Base-by-base conservation (phyloP, 192 early-diverging fungal genomes). In the Rhizoclosmatium globosum region DNA sequence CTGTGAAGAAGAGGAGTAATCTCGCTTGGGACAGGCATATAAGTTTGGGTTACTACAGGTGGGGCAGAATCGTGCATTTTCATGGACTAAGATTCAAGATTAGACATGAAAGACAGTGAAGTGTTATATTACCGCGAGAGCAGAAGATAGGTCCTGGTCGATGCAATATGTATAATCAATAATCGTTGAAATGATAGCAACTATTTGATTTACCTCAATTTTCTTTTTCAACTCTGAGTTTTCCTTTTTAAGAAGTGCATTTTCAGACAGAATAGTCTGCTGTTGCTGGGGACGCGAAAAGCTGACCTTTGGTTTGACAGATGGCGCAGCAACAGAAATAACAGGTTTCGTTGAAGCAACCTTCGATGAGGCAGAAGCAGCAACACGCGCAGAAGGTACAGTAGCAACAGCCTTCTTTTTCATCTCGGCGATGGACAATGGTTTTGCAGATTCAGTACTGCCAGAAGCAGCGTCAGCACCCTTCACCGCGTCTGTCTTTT, bases 161-260 rank as follows among this genome's bases (percentile, higher is more conserved):
- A n/a, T 9, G 1, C 9, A n/a, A 56, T 15, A 56, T 15, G 19
- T 9, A n/a, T n/a, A 56, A 56, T 15, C 53, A 56, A n/a, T 9
- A 56, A 56, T 56, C 53, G 0, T 56, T 56, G 19, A 56, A 56
- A 56, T 56, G 11, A 56, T 15, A 56, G 9, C 9, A 56, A 31
- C 31, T 31, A 31, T 31, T 31, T 31, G 31, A 31, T 31, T 38
- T 44, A 74, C 72, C 72, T 74, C 61, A 4, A 74, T n/a, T 44
- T 74, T 59, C 59, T 62, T 3, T 44, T 74, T 74, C 42, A 74
- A 39, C 17, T 60, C 72, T 4, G 43, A 4, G 38, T 64, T 74
- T 44, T 64, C 59, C 60, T 62, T 74, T 45, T 74, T 60, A 11
- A 74, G 59, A 4, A 43, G 19, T 21, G 59, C 72, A 43, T 74